Conservation (phyloP, 257 asterid species). For the Nicotiana obtusifolia region DNA sequence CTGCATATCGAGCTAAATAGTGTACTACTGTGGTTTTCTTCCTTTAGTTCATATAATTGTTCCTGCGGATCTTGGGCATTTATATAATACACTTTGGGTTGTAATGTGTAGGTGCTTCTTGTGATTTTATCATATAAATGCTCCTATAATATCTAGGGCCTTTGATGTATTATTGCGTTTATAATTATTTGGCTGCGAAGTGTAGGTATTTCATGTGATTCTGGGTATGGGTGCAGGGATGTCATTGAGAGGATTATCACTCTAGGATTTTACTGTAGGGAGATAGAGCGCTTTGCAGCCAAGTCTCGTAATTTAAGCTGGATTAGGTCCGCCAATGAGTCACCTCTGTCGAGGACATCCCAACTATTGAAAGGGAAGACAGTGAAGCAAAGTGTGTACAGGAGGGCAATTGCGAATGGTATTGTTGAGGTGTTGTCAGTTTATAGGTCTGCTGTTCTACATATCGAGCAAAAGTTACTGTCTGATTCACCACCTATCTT, state of each 20-base stretch:
- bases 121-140: not conserved
- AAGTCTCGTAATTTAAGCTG: constrained; percentile 82
- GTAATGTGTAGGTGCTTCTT: not conserved
- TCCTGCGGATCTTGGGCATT: not conserved
- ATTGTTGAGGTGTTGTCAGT: constrained; percentile 85
- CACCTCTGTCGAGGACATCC: constrained; percentile 47
- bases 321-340: constrained; percentile 62
- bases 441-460: constrained; percentile 90
- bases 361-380: constrained; percentile 45
- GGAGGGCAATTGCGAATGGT: constrained; percentile 92
- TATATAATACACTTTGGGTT: not conserved
- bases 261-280: constrained; percentile 86
- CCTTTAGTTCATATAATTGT: not conserved
- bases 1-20: not conserved
- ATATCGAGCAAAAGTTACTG: constrained; percentile 84
- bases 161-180: not conserved
- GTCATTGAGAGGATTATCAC: constrained; percentile 76
- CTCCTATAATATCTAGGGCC: not conserved
- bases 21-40: not conserved
- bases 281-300: constrained; percentile 83
- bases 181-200: not conserved
- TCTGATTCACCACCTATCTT: constrained; percentile 80
- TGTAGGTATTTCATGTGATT: not conserved
- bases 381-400: constrained; percentile 63
- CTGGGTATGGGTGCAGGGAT: constrained; percentile 56